phyloP scores from a whole-genome alignment of 163 green algal genomes.

The Chlorella variabilis region DNA sequence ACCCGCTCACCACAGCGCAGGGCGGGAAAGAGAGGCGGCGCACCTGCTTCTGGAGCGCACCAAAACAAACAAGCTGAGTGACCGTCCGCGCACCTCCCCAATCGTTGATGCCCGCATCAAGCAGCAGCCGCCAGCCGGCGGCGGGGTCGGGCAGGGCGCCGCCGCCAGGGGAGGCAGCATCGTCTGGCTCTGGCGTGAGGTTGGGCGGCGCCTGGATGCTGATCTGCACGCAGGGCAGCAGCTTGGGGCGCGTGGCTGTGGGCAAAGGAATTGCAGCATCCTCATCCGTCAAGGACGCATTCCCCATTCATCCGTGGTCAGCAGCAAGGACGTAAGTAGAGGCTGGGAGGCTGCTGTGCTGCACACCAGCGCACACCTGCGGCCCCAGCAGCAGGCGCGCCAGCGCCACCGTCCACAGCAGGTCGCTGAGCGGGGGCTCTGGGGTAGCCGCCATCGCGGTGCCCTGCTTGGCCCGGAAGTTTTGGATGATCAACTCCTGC shows the following conservation, averaged over 20 bases:
- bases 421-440: constrained; percentile 72
- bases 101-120: constrained; percentile 87
- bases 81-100: constrained; percentile 71
- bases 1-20: too few species aligned
- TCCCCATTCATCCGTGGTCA: too few species aligned
- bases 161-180: constrained; percentile 18
- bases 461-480: constrained; percentile 79
- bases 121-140: constrained; percentile 66
- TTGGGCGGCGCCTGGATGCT: constrained; percentile 76
- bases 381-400: constrained; percentile 81
- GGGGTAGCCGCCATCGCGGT: constrained; percentile 71
- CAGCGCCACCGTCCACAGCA: constrained; percentile 77
- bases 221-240: not conserved
- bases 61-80: too few species aligned
- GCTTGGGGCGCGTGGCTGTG: too few species aligned
- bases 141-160: not conserved
- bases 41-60: too few species aligned
- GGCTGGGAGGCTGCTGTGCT: too few species aligned
- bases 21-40: not conserved
- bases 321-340: too few species aligned
- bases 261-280: too few species aligned
- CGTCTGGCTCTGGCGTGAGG: constrained; percentile 63
- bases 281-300: too few species aligned
- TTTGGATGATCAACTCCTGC: constrained; percentile 90
- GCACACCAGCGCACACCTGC: too few species aligned